These are phyloP conservation scores for Aspergillus tamarii DNA, from an alignment of 2,329 filamentous ascomycete species.

Conservation along the genomic window DNA sequence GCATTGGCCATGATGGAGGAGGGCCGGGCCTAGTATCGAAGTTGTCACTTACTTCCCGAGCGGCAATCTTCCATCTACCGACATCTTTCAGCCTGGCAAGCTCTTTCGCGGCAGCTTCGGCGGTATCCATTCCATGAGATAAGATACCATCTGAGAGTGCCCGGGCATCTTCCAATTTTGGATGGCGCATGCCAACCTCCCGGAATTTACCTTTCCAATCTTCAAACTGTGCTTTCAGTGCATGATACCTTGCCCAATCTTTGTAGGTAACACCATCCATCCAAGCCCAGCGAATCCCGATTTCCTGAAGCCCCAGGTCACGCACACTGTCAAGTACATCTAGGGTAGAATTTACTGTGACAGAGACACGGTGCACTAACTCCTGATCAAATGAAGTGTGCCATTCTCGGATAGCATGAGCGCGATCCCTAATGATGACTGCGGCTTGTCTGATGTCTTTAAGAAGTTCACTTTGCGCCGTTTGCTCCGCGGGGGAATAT, in stretches of 20 bases:
- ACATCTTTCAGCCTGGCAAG: constrained; percentile 80
- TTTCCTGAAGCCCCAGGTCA: constrained; percentile 83
- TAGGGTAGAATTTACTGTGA: constrained; percentile 78
- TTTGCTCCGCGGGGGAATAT: constrained; percentile 56
- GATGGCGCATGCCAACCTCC: constrained; percentile 72
- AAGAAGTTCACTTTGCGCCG: constrained; percentile 56
- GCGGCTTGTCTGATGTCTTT: constrained; percentile 68
- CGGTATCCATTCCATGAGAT: constrained; percentile 76
- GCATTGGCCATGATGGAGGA: constrained; percentile 37
- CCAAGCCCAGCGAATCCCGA: constrained; percentile 93
- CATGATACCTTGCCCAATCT: constrained; percentile 94
- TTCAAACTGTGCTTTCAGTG: constrained; percentile 78
- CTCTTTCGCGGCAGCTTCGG: constrained; percentile 78
- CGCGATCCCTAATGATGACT: constrained; percentile 72
- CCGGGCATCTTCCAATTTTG: constrained; percentile 69
- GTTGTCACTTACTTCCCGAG: constrained; percentile 74
- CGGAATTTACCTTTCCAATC: constrained; percentile 85
- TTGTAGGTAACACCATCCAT: constrained; percentile 95
- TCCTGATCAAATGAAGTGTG: constrained; percentile 71
- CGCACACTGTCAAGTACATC: constrained; percentile 80
- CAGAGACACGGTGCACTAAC: constrained; percentile 68
- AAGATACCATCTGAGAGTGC: constrained; percentile 71
- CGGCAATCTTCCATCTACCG: constrained; percentile 78
- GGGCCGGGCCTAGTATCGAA: constrained; percentile 67
- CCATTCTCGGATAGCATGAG: constrained; percentile 78